These are phyloP conservation scores for Desmodesmus armatus DNA, from an alignment of 139 green algal genomes.

Conservation along the genomic window DNA sequence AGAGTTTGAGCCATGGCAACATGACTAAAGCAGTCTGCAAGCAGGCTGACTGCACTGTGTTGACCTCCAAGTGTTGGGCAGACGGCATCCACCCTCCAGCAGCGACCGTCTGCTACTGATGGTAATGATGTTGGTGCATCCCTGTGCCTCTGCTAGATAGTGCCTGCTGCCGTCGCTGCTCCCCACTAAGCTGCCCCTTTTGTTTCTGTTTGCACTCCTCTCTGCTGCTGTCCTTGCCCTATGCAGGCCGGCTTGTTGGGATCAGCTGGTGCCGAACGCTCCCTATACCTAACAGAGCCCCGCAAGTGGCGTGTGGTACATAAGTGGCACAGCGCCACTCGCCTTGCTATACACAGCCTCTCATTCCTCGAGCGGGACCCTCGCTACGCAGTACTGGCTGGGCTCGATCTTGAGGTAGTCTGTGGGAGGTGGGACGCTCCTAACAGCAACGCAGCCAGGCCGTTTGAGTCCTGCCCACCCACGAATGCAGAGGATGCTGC, in stretches of 20 bases:
- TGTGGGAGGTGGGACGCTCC: conserved; percentile 50
- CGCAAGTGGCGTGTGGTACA: conserved; percentile 41
- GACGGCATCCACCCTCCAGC: too few species aligned
- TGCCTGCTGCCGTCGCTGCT: too few species aligned
- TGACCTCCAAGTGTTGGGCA: too few species aligned
- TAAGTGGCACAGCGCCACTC: conserved; percentile 50
- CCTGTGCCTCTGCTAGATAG: too few species aligned
- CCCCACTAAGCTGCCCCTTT: too few species aligned
- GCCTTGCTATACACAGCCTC: conserved; percentile 46
- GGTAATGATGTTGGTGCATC: too few species aligned
- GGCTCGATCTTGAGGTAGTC: conserved; percentile 52
- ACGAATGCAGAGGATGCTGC: not conserved
- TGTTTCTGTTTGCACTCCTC: not conserved
- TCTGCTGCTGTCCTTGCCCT: not conserved
- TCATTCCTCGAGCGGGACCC: conserved; percentile 26
- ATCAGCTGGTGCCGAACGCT: conserved; percentile 39
- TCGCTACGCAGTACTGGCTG: conserved; percentile 40
- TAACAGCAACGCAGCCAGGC: not conserved
- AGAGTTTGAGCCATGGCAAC: too few species aligned
- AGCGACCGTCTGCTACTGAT: too few species aligned
- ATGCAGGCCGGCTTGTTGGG: conserved; percentile 40
- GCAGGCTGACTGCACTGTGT: too few species aligned
- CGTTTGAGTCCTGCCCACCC: conserved; percentile 6
- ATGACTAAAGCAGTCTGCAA: too few species aligned
- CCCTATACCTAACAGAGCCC: conserved; percentile 48